A percentile compares a stretch with the other conserved stretches of the same genome.
phyloP scores from a whole-genome alignment of 2,329 filamentous ascomycete genomes.

The Fusarium setosum region DNA sequence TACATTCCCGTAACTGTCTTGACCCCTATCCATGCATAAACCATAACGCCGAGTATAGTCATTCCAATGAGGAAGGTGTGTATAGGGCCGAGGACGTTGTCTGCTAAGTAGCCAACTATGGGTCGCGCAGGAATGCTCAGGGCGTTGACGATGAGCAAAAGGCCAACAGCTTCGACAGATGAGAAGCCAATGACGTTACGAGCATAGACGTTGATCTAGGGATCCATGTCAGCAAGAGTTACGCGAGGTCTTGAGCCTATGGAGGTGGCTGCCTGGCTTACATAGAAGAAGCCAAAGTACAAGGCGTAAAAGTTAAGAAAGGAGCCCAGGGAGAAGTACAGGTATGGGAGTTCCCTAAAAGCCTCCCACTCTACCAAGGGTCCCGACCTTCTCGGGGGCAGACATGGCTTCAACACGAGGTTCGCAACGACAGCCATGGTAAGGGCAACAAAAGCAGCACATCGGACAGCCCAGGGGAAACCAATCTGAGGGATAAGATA shows the following conservation, averaged over 20 bases:
- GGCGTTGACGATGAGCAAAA: constrained; percentile 75
- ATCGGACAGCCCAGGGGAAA: constrained; percentile 72
- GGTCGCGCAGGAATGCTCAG: constrained; percentile 68
- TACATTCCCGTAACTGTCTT: constrained; percentile 42
- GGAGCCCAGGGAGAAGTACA: constrained; percentile 60
- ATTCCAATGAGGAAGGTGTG: constrained; percentile 53
- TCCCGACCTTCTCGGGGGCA: constrained; percentile 61
- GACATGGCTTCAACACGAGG: constrained; percentile 55
- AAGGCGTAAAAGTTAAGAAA: constrained; percentile 58
- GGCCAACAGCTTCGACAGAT: constrained; percentile 62
- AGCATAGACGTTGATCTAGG: constrained; percentile 57
- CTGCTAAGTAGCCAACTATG: constrained; percentile 68
- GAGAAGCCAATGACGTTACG: constrained; percentile 51
- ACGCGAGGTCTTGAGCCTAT: constrained; percentile 39
- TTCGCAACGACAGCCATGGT: constrained; percentile 54
- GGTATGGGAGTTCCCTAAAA: constrained; percentile 67
- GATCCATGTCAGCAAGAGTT: constrained; percentile 4
- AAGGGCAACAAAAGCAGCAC: constrained; percentile 72
- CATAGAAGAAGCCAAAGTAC: constrained; percentile 56
- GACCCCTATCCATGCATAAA: constrained; percentile 48
- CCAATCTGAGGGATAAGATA: constrained; percentile 67
- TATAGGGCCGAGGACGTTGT: constrained; percentile 61
- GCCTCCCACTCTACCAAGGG: constrained; percentile 66
- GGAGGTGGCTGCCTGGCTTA: constrained; percentile 51
- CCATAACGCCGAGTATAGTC: constrained; percentile 43